These are phyloP conservation scores for Venturia asperata DNA, from an alignment of 2,329 filamentous ascomycete species.

Conservation along the genomic window DNA sequence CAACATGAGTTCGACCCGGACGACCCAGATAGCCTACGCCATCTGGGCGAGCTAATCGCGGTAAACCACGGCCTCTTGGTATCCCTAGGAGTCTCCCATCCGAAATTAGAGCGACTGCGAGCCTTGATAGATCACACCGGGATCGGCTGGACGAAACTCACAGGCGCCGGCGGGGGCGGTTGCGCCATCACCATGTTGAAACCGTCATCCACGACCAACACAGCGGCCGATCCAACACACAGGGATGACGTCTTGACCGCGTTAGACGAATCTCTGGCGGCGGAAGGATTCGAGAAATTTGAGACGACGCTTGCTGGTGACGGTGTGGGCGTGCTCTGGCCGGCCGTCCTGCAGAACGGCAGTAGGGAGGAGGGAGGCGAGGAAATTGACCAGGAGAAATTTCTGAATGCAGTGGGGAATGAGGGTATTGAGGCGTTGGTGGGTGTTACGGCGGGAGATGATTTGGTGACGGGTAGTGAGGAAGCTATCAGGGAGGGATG, in stretches of 20 bases:
- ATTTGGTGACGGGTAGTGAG: conserved; percentile 26
- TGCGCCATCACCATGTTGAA: conserved; percentile 89
- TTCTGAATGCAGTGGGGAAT: conserved; percentile 74
- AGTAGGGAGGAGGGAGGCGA: conserved; percentile 75
- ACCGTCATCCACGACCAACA: conserved; percentile 40
- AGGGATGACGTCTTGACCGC: conserved; percentile 42
- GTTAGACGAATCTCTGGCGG: conserved; percentile 54
- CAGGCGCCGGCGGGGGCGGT: conserved; percentile 88
- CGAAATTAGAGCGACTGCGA: conserved; percentile 81
- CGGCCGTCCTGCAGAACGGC: conserved; percentile 80
- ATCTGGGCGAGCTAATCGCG: conserved; percentile 79
- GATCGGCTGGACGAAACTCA: conserved; percentile 96
- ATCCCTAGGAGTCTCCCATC: conserved; percentile 91
- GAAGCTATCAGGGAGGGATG: conserved; percentile 56
- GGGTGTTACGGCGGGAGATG: conserved; percentile 56
- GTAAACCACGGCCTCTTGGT: conserved; percentile 91
- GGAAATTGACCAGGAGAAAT: conserved; percentile 86
- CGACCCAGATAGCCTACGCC: conserved; percentile 56
- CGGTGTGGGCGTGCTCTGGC: conserved; percentile 89
- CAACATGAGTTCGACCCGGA: conserved; percentile 61
- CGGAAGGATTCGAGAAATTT: conserved; percentile 69
- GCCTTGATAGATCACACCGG: conserved; percentile 76
- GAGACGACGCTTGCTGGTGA: conserved; percentile 87
- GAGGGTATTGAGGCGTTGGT: conserved; percentile 83
- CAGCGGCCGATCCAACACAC: conserved; percentile 21